phyloP scores from a whole-genome alignment of 2,329 filamentous ascomycete species.

The Cercospora brassicicola region DNA sequence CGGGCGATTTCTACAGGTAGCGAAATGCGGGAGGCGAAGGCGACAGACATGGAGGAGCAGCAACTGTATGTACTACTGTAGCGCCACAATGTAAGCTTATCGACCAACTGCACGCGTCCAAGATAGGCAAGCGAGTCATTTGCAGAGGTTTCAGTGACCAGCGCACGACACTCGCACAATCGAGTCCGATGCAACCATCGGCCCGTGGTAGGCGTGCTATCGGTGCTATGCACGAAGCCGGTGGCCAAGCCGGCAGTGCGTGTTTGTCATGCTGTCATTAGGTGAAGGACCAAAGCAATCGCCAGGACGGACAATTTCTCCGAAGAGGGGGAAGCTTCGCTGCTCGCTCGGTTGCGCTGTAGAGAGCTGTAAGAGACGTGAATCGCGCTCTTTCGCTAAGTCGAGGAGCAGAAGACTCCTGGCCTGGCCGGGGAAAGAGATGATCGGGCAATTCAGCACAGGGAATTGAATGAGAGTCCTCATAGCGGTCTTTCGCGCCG shows the following conservation, averaged over 20 bases:
- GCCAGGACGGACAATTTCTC: not conserved
- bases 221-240: not conserved
- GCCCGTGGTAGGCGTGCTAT: not conserved
- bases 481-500: not conserved
- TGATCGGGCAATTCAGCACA: not conserved
- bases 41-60: constrained; percentile 7
- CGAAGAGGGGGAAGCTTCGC: not conserved
- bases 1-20: constrained; percentile 40
- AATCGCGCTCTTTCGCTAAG: not conserved
- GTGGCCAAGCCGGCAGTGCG: constrained; percentile 4
- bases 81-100: constrained; percentile 17
- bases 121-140: constrained; percentile 8
- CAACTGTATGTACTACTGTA: constrained; percentile 19
- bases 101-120: constrained; percentile 9
- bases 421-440: not conserved
- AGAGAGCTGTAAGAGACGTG: not conserved
- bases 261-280: not conserved
- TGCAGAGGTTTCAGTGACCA: constrained; percentile 7
- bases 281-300: not conserved
- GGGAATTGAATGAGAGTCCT: not conserved
- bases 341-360: not conserved
- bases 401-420: not conserved
- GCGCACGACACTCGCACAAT: constrained; percentile 2
- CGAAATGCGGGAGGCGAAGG: constrained; percentile 8
- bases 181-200: not conserved